Evolutionary conservation across 768 basidiomycete species (phyloP), one percentile per base, ranked within the genome.

Genomic region (Calocera cornea): DNA sequence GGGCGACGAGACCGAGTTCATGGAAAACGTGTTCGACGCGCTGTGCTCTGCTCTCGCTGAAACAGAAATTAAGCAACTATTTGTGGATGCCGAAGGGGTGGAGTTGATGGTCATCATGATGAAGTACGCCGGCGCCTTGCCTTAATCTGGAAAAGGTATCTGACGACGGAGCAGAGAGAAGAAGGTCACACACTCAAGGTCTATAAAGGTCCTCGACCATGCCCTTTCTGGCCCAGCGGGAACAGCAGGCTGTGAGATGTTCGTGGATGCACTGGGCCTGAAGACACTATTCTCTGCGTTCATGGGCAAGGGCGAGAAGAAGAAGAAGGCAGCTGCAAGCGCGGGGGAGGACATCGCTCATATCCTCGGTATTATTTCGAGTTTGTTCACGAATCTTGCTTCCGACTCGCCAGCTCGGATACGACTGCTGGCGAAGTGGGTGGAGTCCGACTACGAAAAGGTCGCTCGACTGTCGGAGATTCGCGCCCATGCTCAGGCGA

Each of bases 21-120:
- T 98, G 94, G 97, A 98, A 75, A 98, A 99, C 76, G 73, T 92
- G 2, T 98, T 98, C 74, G 91, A 97, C 74, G 77, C 87, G 0
- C 77, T 99, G 27, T 98, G 97, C 74, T 95, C 94, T 0, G 83
- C 87, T 0, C 80, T 98, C 27, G 84, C 80, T 36, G 94, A 95
- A 76, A 80, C 86, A 16, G 80, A 86, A 60, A 85, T 89, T 74
- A 98, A 97, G 77, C 76, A 82, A 19, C 77, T 86, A 2, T 98
- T 99, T 77, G 78, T 93, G n/a, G 84, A 86, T 11, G 87, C 87
- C 22, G 97, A 99, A 76, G 97, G 97, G 1, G 86, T 93, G 16
- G 97, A 99, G 72, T 82, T 99, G 36, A 97, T 98, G 94, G 83
- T 97, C n/a, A 80, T 98, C 70, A 89, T 97, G 84, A 94, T 97